Conservation (phyloP, 192 early-diverging fungal genomes). For the Jimgerdemannia lactiflua region DNA sequence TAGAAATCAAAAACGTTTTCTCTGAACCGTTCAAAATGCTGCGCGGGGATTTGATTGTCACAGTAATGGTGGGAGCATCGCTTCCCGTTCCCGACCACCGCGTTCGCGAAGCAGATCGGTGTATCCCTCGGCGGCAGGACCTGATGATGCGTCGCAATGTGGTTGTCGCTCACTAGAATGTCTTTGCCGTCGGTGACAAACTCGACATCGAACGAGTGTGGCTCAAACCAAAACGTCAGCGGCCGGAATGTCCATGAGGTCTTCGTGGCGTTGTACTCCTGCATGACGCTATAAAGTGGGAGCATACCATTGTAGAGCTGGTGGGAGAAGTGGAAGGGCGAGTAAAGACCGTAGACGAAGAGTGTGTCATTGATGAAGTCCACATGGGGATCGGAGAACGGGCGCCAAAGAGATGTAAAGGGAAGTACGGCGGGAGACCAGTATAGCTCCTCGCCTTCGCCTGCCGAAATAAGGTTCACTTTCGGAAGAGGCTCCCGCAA, state of each 20-base stretch:
- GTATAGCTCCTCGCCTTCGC: constrained; percentile 11
- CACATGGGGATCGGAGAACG: too few relatives aligned
- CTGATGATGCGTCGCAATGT: neutral
- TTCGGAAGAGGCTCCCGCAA: too few relatives aligned
- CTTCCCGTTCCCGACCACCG: neutral
- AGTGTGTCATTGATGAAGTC: constrained; percentile 32
- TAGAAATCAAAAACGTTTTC: neutral
- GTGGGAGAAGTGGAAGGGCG: constrained; percentile 42
- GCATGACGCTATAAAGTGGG: constrained; percentile 40
- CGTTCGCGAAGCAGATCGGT: neutral
- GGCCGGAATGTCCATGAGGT: constrained; percentile 26
- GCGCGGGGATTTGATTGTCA: neutral
- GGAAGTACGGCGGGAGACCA: neutral
- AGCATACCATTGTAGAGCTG: constrained; percentile 46
- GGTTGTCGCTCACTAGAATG: neutral
- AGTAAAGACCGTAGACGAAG: constrained; percentile 39
- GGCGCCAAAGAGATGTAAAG: too few relatives aligned
- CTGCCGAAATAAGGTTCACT: too few relatives aligned
- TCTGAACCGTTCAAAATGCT: neutral
- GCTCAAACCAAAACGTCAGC: constrained; percentile 11
- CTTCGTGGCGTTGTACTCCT: neutral
- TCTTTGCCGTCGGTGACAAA: neutral
- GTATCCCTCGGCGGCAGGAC: neutral
- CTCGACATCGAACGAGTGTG: constrained; percentile 6
- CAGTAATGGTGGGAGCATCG: neutral